phyloP scores from a whole-genome alignment of 345 rosid species.

The Citrus maxima region DNA sequence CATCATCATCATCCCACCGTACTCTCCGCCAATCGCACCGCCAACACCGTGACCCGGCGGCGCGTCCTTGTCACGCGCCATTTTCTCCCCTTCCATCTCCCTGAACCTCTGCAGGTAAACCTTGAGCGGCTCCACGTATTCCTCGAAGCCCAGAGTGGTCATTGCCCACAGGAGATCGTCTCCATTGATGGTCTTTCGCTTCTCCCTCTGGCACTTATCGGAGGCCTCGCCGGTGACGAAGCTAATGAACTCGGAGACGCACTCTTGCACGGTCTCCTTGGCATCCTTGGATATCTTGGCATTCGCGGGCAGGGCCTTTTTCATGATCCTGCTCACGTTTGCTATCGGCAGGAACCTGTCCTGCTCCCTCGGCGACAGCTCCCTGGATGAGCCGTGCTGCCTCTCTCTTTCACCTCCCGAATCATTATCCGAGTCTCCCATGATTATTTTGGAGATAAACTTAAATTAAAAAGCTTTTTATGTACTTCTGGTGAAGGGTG shows the following conservation, averaged over 20 bases:
- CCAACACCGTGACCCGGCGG: slow-evolving; percentile 15
- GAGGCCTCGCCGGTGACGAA: slow-evolving; percentile 80
- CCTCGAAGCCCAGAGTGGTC: slow-evolving; percentile 75
- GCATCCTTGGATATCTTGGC: slow-evolving; percentile 81
- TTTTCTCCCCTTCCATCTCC: slow-evolving; percentile 70
- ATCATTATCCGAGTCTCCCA: slow-evolving; percentile 77
- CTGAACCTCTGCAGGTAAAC: slow-evolving; percentile 69
- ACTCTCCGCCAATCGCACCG: neutral
- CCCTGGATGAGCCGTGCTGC: slow-evolving; percentile 20
- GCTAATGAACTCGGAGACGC: slow-evolving; percentile 78
- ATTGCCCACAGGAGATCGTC: slow-evolving; percentile 61
- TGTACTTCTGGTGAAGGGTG: too few species aligned
- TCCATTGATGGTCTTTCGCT: slow-evolving; percentile 76
- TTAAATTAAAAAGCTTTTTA: too few species aligned
- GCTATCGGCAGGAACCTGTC: slow-evolving; percentile 74
- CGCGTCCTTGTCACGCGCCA: slow-evolving; percentile 37
- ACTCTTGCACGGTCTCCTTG: slow-evolving; percentile 75
- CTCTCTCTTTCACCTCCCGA: slow-evolving; percentile 47
- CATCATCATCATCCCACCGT: slow-evolving; percentile 10
- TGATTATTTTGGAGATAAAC: neutral
- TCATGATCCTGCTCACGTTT: slow-evolving; percentile 80
- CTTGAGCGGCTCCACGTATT: slow-evolving; percentile 70
- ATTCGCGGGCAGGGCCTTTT: slow-evolving; percentile 69
- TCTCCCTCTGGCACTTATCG: slow-evolving; percentile 77
- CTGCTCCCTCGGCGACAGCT: slow-evolving; percentile 53